phyloP scores from a whole-genome alignment of 2,329 filamentous ascomycete species.

The Diaporthe batatas region DNA sequence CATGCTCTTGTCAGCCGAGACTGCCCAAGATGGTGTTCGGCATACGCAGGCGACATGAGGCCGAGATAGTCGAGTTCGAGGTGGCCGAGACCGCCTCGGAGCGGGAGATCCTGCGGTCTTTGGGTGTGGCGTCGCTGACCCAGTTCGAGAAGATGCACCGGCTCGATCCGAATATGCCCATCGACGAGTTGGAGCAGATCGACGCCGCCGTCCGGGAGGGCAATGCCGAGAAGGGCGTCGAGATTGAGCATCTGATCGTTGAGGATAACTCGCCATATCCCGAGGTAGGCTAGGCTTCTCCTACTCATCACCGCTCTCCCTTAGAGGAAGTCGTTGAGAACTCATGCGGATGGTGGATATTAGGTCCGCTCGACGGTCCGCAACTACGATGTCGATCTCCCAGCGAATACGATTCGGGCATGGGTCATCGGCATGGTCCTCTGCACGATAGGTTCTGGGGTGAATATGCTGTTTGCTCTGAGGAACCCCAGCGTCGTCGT shows the following conservation, averaged over 20 bases:
- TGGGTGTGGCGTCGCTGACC: constrained; percentile 57
- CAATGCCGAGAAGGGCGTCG: constrained; percentile 68
- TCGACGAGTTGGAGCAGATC: constrained; percentile 72
- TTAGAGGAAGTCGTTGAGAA: background rate
- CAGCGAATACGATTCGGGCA: constrained; percentile 74
- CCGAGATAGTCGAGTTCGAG: constrained; percentile 42
- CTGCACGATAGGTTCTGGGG: constrained; percentile 71
- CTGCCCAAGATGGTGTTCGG: constrained; percentile 36
- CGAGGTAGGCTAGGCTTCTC: constrained; percentile 60
- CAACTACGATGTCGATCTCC: constrained; percentile 74
- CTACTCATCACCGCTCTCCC: constrained; percentile 10
- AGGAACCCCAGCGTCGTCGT: constrained; percentile 71
- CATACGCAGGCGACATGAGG: constrained; percentile 40
- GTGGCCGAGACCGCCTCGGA: constrained; percentile 42
- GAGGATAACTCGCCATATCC: constrained; percentile 77
- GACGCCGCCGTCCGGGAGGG: constrained; percentile 68
- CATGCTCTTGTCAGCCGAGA: constrained; percentile 22
- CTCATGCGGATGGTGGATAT: constrained; percentile 41
- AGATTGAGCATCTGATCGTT: constrained; percentile 69
- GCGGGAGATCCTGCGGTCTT: constrained; percentile 41
- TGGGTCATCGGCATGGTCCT: constrained; percentile 73
- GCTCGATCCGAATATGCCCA: constrained; percentile 75
- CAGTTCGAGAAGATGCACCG: constrained; percentile 72
- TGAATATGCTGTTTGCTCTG: constrained; percentile 73
- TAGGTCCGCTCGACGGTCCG: constrained; percentile 75